Evolutionary conservation across 176 grass and related monocot species (phyloP).

Genomic region (Cenchrus fungigraminus): DNA sequence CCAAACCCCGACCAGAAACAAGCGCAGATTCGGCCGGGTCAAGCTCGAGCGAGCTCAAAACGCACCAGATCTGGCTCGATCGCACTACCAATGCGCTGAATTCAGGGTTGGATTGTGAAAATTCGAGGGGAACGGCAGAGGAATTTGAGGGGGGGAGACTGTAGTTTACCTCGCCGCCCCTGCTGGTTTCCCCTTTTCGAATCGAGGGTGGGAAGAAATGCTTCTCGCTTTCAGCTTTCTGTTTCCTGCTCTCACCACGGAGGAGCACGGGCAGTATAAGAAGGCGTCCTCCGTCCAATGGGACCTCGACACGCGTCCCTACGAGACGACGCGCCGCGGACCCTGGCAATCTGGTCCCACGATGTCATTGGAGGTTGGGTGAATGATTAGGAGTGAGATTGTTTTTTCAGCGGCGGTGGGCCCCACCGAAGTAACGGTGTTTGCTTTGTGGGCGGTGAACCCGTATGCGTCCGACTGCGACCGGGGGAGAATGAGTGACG

Average conservation of each 20-base stretch:
- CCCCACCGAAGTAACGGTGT: background rate
- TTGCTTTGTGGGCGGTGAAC: background rate
- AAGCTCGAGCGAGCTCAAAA: background rate
- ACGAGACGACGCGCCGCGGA: background rate
- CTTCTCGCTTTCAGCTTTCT: conserved; percentile 7
- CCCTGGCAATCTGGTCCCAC: background rate
- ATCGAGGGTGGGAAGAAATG: background rate
- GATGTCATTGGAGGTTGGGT: background rate
- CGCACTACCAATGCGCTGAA: background rate
- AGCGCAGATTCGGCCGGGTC: conserved; percentile 24
- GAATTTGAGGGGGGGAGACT: background rate
- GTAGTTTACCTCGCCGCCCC: conserved; percentile 30
- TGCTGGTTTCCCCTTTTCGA: background rate
- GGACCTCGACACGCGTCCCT: background rate
- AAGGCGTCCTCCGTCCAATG: background rate
- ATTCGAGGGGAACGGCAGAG: background rate
- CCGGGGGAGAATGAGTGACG: too few species aligned
- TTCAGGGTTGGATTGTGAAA: too few species aligned
- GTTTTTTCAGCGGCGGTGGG: background rate
- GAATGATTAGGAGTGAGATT: background rate
- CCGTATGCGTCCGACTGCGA: background rate
- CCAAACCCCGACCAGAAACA: background rate
- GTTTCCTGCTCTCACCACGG: background rate
- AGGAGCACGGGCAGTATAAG: background rate
- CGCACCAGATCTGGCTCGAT: conserved; percentile 22